Evolutionary conservation across 345 rosid species (phyloP).

Genomic region (Luvunga scandens): DNA sequence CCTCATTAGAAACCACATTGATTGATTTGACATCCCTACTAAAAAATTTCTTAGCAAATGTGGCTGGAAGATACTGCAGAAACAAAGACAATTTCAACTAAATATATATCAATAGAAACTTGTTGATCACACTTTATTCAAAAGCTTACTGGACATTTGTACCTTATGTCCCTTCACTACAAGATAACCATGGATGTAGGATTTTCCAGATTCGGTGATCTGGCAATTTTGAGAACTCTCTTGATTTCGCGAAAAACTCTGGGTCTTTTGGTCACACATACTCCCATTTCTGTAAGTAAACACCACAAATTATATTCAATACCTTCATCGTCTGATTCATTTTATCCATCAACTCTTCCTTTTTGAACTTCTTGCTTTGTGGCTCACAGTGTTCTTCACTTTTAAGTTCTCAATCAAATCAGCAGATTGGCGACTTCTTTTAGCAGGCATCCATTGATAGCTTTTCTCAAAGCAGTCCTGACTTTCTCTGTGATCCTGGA

Average conservation of each 20-base stretch:
- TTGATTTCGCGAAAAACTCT: background rate
- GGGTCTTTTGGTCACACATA: background rate
- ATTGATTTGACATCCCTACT: background rate
- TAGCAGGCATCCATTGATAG: no score
- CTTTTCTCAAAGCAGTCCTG: background rate
- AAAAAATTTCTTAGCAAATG: background rate
- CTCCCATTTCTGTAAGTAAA: background rate
- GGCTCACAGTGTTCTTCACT: background rate
- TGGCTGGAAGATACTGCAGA: background rate
- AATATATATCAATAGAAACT: background rate
- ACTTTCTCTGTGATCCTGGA: slow-evolving; percentile 9
- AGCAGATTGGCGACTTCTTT: background rate
- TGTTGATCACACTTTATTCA: background rate
- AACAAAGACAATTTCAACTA: background rate
- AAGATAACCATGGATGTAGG: background rate
- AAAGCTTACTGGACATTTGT: background rate
- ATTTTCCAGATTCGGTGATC: background rate
- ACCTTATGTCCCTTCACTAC: background rate
- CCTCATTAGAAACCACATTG: no score
- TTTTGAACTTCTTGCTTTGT: slow-evolving; percentile 7
- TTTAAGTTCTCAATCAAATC: background rate
- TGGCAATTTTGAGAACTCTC: background rate
- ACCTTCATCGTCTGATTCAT: background rate
- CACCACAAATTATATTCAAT: background rate
- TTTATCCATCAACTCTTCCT: slow-evolving; percentile 10